These are phyloP conservation scores for Moniliophthora roreri DNA, from an alignment of 1,284 basidiomycete species.

Conservation along the genomic window DNA sequence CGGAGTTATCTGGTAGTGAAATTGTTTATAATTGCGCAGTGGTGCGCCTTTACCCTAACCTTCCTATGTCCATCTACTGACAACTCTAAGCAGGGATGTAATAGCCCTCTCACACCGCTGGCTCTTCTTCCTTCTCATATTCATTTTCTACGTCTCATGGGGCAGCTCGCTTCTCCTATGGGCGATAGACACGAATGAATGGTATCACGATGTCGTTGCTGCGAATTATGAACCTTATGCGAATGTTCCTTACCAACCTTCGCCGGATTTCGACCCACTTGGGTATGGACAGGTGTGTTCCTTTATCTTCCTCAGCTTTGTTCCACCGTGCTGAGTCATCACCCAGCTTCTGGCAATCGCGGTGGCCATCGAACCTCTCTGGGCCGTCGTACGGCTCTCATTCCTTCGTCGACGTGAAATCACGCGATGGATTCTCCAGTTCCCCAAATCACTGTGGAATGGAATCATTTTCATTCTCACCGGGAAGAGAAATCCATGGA, in stretches of 20 bases:
- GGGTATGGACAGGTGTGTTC: slow-evolving; percentile 12
- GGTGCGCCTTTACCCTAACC: not conserved
- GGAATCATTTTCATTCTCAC: slow-evolving; percentile 13
- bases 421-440: slow-evolving; percentile 5
- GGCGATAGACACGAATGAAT: slow-evolving; percentile 1
- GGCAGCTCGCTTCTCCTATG: slow-evolving; percentile 8
- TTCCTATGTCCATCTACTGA: not conserved
- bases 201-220: slow-evolving; percentile 1
- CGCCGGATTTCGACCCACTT: slow-evolving; percentile 11
- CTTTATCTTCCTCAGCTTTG: not conserved
- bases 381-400: slow-evolving; percentile 5
- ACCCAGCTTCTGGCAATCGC: slow-evolving; percentile 11
- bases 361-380: slow-evolving; percentile 12
- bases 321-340: no score
- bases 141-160: slow-evolving; percentile 11
- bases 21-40: slow-evolving; percentile 11
- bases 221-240: not conserved
- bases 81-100: slow-evolving; percentile 8
- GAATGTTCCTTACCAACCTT: not conserved
- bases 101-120: slow-evolving; percentile 14
- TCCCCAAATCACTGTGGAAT: slow-evolving; percentile 11
- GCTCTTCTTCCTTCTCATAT: slow-evolving; percentile 9
- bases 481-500: slow-evolving; percentile 14
- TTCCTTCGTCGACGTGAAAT: not conserved
- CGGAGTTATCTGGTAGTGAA: slow-evolving; percentile 1